A percentile compares a stretch with the other conserved stretches of the same genome.
These are phyloP conservation scores for Chrysanthemum lavandulifolium DNA, from an alignment of 129 eudicot genomes.

Conservation along the genomic window DNA sequence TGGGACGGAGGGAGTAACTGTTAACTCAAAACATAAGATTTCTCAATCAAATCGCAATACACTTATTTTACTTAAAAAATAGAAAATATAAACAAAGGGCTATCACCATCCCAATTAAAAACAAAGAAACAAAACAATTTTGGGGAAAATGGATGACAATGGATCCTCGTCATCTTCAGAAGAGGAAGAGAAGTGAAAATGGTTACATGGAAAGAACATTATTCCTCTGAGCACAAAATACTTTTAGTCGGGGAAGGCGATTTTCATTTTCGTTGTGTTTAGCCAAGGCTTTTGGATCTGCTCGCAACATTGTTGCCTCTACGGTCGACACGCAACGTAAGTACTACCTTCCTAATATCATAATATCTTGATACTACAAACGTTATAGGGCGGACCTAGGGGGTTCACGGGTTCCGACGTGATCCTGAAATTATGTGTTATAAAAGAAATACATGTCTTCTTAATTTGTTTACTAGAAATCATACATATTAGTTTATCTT, in stretches of 20 bases:
- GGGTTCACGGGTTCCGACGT: too few relatives aligned
- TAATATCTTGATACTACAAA: not conserved
- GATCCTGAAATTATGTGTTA: too few relatives aligned
- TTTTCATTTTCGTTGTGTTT: constrained; percentile 53
- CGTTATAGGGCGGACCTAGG: too few relatives aligned
- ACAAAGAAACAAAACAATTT: not conserved
- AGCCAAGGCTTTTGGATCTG: constrained; percentile 50
- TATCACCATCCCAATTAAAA: too few relatives aligned
- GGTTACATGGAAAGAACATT: constrained; percentile 42
- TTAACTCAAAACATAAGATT: too few relatives aligned
- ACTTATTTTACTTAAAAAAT: too few relatives aligned
- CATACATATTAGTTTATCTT: too few relatives aligned
- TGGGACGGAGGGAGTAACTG: too few relatives aligned
- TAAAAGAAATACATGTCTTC: too few relatives aligned
- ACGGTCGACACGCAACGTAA: constrained; percentile 35
- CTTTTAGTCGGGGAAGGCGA: constrained; percentile 69
- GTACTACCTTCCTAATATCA: not conserved
- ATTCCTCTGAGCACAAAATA: constrained; percentile 44
- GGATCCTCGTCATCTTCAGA: constrained; percentile 13
- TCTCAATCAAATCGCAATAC: too few relatives aligned
- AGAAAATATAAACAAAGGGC: too few relatives aligned
- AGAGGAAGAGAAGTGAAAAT: constrained; percentile 11
- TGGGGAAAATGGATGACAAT: constrained; percentile 10
- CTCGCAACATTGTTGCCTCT: constrained; percentile 51
- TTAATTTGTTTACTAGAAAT: too few relatives aligned